Evolutionary conservation across 129 eudicot genomes (phyloP).

Genomic region (Pseudognaphalium luteoalbum): DNA sequence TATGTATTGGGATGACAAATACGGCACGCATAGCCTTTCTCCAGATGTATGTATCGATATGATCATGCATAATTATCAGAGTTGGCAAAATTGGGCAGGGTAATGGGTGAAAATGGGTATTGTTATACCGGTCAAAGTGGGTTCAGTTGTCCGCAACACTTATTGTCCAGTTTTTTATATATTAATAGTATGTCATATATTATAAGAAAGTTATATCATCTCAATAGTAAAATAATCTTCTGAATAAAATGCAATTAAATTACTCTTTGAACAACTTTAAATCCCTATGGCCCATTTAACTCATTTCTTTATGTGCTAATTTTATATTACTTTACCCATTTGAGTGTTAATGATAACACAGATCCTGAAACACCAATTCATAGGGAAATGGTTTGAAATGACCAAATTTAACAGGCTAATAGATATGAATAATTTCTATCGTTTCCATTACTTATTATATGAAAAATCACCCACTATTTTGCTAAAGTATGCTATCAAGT

Average conservation of each 20-base stretch:
- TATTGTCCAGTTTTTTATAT: not conserved
- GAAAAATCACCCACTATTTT: not conserved
- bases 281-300: not conserved
- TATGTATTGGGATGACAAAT: conserved; percentile 97
- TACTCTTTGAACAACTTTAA: not conserved
- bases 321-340: not conserved
- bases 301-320: not conserved
- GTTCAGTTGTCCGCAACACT: not conserved
- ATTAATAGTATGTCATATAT: not conserved
- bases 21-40: conserved; percentile 84
- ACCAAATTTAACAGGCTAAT: not conserved
- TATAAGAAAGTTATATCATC: too few species aligned
- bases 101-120: not conserved
- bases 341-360: not conserved
- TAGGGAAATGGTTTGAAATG: not conserved
- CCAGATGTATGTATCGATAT: conserved; percentile 45
- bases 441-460: not conserved
- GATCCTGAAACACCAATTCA: not conserved
- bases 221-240: not conserved
- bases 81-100: not conserved
- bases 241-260: not conserved
- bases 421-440: not conserved
- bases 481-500: conserved; percentile 17
- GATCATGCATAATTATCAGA: not conserved
- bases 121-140: not conserved